Evolutionary conservation across 495 filamentous ascomycete species (phyloP), one percentile per base, ranked within the genome.

Genomic region (Copromyces sp.): DNA sequence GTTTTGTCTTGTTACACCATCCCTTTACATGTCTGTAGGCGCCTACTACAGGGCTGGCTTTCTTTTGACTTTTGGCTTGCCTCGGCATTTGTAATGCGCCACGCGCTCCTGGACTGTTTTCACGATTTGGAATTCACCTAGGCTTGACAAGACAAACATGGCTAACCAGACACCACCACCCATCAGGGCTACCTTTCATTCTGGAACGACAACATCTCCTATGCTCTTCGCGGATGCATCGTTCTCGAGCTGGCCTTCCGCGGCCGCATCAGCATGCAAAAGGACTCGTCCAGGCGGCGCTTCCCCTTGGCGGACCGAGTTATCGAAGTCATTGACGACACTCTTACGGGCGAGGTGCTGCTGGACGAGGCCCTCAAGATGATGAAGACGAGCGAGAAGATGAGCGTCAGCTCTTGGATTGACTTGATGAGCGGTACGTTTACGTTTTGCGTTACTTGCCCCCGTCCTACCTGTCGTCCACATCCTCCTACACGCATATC

Each of bases 201-300:
- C 83, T 99, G 95, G 95, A 99, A 99, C 80, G 95, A 99, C 82
- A 98, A 99, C 82, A 99, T 99, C 73, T 97, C 94, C 39, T 99
- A 99, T 82, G 95, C 95, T 72, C 85, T 99, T 73, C 91, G 95
- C 79, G 95, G 95, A 76, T 99, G 95, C 82, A 98, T 99, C 79
- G 96, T 99, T 74, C 93, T 98, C 78, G 95, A 99, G 80, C 85
- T 99, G 73, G 95, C 95, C 71, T 95, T 99, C 83, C 88, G 96
- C 71, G 96, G 96, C 76, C 93, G 95, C 72, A 91, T 99, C 78
- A 95, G 92, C 87, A 98, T 99, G 95, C 93, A 98, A 83, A 98
- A 95, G 81, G 96, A 97, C 84, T 91, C 94, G 16, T 94, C 93
- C 72, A 88, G 95, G 79, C 88, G 95, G 82, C 90, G 94, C 73